Percentiles rank a stretch among this genome's conserved stretches.
These are phyloP conservation scores for Podila clonocystis DNA, from an alignment of 192 early-diverging fungal species.

Conservation along the genomic window DNA sequence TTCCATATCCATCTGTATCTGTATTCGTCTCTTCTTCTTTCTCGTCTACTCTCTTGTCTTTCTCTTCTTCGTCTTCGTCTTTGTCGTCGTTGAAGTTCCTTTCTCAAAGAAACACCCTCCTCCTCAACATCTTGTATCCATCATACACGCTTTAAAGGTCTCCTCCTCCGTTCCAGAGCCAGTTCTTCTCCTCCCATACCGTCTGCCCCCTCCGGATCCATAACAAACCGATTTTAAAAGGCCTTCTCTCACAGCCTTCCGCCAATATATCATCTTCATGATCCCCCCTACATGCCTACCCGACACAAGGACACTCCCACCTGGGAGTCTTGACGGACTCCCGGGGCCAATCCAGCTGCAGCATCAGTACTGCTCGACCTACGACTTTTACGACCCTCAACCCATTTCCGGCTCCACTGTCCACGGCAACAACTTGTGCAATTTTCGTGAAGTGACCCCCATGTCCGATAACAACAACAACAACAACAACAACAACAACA, in stretches of 20 bases:
- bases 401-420: constrained; percentile 1
- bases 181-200: constrained; percentile 4
- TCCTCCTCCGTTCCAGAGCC: constrained; percentile 2
- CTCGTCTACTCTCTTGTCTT: background rate
- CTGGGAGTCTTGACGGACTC: constrained; percentile 24
- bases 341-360: constrained; percentile 9
- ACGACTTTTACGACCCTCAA: constrained; percentile 4
- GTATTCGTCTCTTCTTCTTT: background rate
- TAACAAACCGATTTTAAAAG: constrained; percentile 6
- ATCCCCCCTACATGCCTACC: constrained; percentile 38
- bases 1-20: background rate
- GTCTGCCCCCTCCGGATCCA: constrained; percentile 39
- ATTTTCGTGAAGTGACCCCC: no score
- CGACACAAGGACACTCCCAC: constrained; percentile 31
- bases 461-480: constrained; percentile 7
- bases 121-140: background rate
- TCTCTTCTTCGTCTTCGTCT: background rate
- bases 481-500: constrained; percentile 17
- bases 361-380: constrained; percentile 14
- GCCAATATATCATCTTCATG: constrained; percentile 24
- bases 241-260: constrained; percentile 1
- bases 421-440: background rate
- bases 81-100: background rate
- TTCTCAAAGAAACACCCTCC: background rate
- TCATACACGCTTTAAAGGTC: constrained; percentile 14